Base-by-base conservation (phyloP, 768 basidiomycete genomes). In the Xerocomus brunneocitrinus region DNA sequence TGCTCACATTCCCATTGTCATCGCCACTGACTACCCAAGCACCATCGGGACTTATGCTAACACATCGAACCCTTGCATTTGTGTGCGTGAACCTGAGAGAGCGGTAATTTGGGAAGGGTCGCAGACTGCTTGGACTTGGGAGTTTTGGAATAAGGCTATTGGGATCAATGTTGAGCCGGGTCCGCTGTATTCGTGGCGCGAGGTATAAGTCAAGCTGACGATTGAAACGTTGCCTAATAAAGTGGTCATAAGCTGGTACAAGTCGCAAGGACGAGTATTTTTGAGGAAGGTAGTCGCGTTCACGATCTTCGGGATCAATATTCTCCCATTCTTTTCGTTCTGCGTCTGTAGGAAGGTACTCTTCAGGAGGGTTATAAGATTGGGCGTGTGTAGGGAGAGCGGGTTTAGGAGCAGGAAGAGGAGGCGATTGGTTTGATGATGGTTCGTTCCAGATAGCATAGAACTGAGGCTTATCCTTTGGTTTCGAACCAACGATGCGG, bases 331-430 rank as follows among this genome's bases (percentile, higher is more conserved):
- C 80, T 57, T 83, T 79, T 52, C 81, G 82, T 68, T 98, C 95
- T 57, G 81, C 79, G 47, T 85, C 83, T 1, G 89, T 86, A 5
- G 90, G 91, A 8, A 99, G 79, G 69, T 98, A 98, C 73, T 99
- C 97, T 63, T 86, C 91, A 6, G 97, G 97, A 31, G 97, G 97
- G 67, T 99, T 99, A 70, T 98, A 99, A 0, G 95, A 98, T 72
- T 98, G 95, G n/a, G 87, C 84, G 60, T 98, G 89, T 12, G 85
- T 90, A 3, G 97, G 97, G 2, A 97, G 83, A 14, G 81, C 79
- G 2, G 83, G 82, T 70, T 98, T 97, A 1, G 97, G 97, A 10
- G 97, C 95, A 31, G 95, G 89, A 57, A 94, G 84, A 30, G 93
- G 91, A 51, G 97, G 92, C 1, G 88, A 77, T 59, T 89, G 86